A percentile compares a stretch with the other conserved stretches of the same genome.
These are phyloP conservation scores for Amoeboaphelidium occidentale DNA, from an alignment of 371 early-diverging fungal genomes.

Conservation along the genomic window DNA sequence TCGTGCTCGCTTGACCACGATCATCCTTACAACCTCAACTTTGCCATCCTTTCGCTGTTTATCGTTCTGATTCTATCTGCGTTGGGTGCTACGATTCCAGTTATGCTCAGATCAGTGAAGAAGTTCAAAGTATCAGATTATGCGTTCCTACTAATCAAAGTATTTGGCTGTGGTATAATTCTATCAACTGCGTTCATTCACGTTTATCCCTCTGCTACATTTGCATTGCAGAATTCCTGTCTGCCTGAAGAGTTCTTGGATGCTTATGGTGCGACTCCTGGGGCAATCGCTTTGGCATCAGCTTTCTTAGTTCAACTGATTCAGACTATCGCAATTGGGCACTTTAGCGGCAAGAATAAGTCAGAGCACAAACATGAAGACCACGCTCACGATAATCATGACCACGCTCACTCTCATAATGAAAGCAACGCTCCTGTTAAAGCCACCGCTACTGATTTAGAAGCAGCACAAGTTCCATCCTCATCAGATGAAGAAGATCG, in stretches of 20 bases:
- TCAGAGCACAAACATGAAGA: conserved; percentile 8
- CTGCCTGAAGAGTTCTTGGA: conserved; percentile 8
- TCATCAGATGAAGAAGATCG: not conserved
- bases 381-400: not conserved
- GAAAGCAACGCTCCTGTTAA: not conserved
- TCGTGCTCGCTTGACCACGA: too few species aligned
- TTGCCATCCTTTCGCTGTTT: not conserved
- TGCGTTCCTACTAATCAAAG: conserved; percentile 17
- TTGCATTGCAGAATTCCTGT: conserved; percentile 13
- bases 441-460: not conserved
- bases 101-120: not conserved
- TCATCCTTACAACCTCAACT: not conserved
- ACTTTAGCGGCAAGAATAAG: conserved; percentile 5
- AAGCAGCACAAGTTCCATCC: not conserved
- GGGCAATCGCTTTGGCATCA: conserved; percentile 21
- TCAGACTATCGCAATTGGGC: conserved; percentile 17
- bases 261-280: conserved; percentile 18
- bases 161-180: conserved; percentile 52
- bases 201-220: conserved; percentile 24
- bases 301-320: conserved; percentile 19
- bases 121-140: not conserved
- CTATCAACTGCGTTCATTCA: conserved; percentile 54
- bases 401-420: not conserved
- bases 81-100: not conserved
- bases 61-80: not conserved